Evolutionary conservation across 768 basidiomycete genomes (phyloP).

Genomic region (Leccinum subgranulosum): DNA sequence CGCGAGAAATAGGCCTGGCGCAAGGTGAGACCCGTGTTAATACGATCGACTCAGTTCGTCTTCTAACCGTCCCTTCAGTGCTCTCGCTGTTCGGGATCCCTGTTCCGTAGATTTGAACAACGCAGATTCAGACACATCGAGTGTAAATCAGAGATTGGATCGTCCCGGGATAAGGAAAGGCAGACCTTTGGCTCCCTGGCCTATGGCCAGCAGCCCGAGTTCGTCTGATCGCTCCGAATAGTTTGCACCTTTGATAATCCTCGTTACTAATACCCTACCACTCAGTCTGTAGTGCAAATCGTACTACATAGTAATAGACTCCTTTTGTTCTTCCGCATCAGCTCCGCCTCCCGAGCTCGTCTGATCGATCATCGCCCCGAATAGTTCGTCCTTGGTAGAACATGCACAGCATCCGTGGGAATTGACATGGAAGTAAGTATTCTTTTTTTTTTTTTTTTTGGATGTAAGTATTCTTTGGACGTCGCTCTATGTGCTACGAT

Average conservation of each 20-base stretch:
- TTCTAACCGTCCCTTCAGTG: conserved; percentile 1
- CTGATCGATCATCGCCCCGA: too few relatives aligned
- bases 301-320: neutral
- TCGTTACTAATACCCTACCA: neutral
- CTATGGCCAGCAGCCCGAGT: conserved; percentile 7
- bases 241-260: neutral
- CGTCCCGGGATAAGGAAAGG: neutral
- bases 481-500: too few relatives aligned
- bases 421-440: too few relatives aligned
- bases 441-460: too few relatives aligned
- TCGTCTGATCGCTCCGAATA: neutral
- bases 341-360: too few relatives aligned
- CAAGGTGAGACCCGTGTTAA: conserved; percentile 11
- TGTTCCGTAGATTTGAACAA: conserved; percentile 13
- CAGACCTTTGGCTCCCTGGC: conserved; percentile 3
- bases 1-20: conserved; percentile 12
- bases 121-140: conserved; percentile 23
- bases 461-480: too few relatives aligned
- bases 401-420: too few relatives aligned
- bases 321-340: neutral
- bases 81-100: neutral
- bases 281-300: too few relatives aligned
- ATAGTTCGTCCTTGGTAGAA: too few relatives aligned
- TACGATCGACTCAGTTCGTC: neutral
- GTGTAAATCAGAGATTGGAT: conserved; percentile 5